Percentiles rank a stretch among this genome's conserved stretches.
Conservation (phyloP, 75 land plant genomes). For the Sequoia sempervirens region DNA sequence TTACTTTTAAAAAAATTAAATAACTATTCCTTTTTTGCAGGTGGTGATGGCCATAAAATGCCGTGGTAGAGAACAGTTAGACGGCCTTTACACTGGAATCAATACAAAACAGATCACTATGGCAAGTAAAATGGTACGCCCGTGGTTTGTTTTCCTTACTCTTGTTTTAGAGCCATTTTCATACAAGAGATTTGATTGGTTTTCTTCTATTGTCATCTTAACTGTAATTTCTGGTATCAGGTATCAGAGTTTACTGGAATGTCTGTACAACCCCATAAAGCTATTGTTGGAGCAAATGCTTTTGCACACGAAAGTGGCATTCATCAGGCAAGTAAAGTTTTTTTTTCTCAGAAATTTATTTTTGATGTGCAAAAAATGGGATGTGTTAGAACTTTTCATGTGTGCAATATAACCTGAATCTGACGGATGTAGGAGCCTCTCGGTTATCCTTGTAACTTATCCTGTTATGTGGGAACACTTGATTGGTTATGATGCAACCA, state of each 20-base stretch:
- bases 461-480: background rate
- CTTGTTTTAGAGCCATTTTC: background rate
- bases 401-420: background rate
- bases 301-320: constrained; percentile 99
- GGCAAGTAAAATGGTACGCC: constrained; percentile 84
- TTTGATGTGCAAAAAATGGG: background rate
- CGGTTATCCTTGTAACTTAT: background rate
- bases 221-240: constrained; percentile 18
- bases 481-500: background rate
- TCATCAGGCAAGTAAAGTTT: constrained; percentile 58
- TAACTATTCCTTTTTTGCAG: constrained; percentile 20
- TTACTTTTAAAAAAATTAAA: background rate
- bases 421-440: background rate
- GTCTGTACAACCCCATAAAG: constrained; percentile 94
- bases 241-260: constrained; percentile 79
- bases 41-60: constrained; percentile 88
- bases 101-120: constrained; percentile 65
- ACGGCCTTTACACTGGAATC: constrained; percentile 80
- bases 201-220: background rate
- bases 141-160: background rate
- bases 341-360: background rate
- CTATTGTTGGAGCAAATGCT: constrained; percentile 98
- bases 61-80: constrained; percentile 56
- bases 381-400: background rate
- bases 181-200: background rate